phyloP scores from a whole-genome alignment of 805 yeast genomes.

The Ogataea ganodermae region DNA sequence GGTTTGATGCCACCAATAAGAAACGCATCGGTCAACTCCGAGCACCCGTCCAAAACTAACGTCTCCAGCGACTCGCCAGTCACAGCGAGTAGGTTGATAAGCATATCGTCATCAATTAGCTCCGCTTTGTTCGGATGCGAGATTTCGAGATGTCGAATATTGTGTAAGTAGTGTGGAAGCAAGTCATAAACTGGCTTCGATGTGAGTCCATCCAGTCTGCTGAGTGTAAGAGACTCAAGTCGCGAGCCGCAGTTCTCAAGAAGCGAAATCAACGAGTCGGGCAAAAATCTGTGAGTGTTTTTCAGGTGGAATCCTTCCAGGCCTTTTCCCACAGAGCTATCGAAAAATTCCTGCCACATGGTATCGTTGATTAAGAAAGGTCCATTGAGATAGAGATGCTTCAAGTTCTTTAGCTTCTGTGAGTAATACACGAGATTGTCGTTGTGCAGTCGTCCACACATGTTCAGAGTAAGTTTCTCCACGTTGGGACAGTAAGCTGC shows the following conservation, averaged over 20 bases:
- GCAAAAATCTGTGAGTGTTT: slow-evolving; percentile 82
- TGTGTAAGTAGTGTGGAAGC: slow-evolving; percentile 61
- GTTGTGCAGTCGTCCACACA: slow-evolving; percentile 93
- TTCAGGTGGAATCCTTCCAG: slow-evolving; percentile 62
- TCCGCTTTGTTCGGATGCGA: slow-evolving; percentile 69
- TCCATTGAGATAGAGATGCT: slow-evolving; percentile 73
- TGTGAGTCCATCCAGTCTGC: slow-evolving; percentile 72
- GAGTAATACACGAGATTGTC: slow-evolving; percentile 67
- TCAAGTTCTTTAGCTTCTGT: slow-evolving; percentile 56
- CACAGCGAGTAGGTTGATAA: slow-evolving; percentile 59
- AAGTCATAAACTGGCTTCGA: slow-evolving; percentile 58
- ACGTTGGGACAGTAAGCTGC: slow-evolving; percentile 80
- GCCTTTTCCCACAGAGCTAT: slow-evolving; percentile 48
- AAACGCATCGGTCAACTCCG: slow-evolving; percentile 66
- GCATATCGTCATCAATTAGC: slow-evolving; percentile 64
- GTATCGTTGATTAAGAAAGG: slow-evolving; percentile 79
- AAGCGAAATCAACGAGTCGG: slow-evolving; percentile 62
- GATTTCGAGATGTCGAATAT: slow-evolving; percentile 60
- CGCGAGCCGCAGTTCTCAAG: slow-evolving; percentile 60
- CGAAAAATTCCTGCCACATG: slow-evolving; percentile 79
- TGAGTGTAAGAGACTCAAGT: slow-evolving; percentile 58
- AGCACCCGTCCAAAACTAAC: slow-evolving; percentile 72
- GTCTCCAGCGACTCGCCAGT: slow-evolving; percentile 62
- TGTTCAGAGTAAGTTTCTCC: slow-evolving; percentile 64
- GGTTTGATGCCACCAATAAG: slow-evolving; percentile 57